A percentile compares a stretch with the other conserved stretches of the same genome.
Evolutionary conservation across 192 early-diverging fungal species (phyloP).

Genomic region (Umbelopsis vinacea): DNA sequence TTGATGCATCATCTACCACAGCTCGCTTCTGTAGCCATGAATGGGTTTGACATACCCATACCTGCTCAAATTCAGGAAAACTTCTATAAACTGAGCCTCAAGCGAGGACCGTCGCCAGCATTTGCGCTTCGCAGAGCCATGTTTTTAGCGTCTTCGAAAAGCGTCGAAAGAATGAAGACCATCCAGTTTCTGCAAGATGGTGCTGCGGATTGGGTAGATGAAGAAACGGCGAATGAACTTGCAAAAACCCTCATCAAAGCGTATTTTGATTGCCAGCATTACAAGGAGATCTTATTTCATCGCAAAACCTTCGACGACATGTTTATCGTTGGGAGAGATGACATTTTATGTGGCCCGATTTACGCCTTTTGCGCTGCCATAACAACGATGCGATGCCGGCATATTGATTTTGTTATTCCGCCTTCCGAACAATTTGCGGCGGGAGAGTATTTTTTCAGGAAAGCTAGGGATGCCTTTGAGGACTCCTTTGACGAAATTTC

Average conservation of each 20-base stretch:
- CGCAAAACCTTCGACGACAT: slow-evolving; percentile 22
- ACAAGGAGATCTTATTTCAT: not conserved
- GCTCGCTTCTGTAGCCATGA: not conserved
- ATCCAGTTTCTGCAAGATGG: not conserved
- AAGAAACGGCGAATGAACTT: not conserved
- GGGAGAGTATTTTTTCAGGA: slow-evolving; percentile 27
- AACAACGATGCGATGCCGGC: slow-evolving; percentile 29
- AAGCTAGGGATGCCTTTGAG: not conserved
- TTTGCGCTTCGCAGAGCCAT: slow-evolving; percentile 5
- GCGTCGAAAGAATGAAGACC: not conserved
- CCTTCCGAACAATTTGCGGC: not conserved
- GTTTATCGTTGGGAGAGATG: slow-evolving; percentile 15
- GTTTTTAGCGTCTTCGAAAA: not conserved
- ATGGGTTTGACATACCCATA: not conserved
- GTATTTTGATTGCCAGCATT: slow-evolving; percentile 7
- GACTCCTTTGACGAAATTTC: slow-evolving; percentile 21
- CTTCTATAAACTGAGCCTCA: not conserved
- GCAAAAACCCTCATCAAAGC: not conserved
- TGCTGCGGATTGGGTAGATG: not conserved
- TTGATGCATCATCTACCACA: not conserved
- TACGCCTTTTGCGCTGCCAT: slow-evolving; percentile 27
- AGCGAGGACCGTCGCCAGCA: not conserved
- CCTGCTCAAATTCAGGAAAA: not conserved
- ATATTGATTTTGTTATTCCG: slow-evolving; percentile 13
- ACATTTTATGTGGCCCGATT: slow-evolving; percentile 24